Percentiles rank a stretch among this genome's conserved stretches.
Conservation (phyloP, 1,284 basidiomycete species). For the Schizopora paradoxa region DNA sequence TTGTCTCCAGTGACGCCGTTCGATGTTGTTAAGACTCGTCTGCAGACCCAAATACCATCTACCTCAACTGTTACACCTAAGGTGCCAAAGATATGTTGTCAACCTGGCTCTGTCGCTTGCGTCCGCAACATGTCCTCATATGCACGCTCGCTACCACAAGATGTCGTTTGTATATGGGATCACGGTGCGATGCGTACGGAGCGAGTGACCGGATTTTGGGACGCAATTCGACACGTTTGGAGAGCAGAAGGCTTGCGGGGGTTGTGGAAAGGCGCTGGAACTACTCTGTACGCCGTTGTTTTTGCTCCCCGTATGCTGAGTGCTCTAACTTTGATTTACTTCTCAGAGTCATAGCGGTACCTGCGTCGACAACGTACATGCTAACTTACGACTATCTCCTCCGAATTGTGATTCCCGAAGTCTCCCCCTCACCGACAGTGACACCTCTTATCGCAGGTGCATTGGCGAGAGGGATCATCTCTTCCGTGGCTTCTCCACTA, state of each 20-base stretch:
- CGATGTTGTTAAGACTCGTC: conserved; percentile 89
- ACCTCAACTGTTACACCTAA: conserved; percentile 41
- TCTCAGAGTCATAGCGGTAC: conserved; percentile 82
- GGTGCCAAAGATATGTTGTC: conserved; percentile 55
- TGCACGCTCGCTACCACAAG: conserved; percentile 47
- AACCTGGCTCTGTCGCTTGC: conserved; percentile 53
- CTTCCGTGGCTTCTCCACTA: conserved; percentile 81
- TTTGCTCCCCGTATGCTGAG: conserved; percentile 1
- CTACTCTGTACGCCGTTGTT: conserved; percentile 63
- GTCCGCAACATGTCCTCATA: conserved; percentile 75
- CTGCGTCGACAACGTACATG: conserved; percentile 93
- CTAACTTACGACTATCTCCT: conserved; percentile 91
- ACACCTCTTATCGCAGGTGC: conserved; percentile 83
- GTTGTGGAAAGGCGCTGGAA: conserved; percentile 88
- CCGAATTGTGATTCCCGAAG: conserved; percentile 50
- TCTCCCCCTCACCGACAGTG: conserved; percentile 50
- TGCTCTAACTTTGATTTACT: conserved; percentile 22
- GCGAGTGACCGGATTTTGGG: conserved; percentile 74
- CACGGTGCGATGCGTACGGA: conserved; percentile 63
- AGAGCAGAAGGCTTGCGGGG: conserved; percentile 73
- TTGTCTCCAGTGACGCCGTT: conserved; percentile 80
- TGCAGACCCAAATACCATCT: conserved; percentile 71
- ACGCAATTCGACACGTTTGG: conserved; percentile 75
- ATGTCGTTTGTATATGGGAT: conserved; percentile 74
- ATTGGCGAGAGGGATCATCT: conserved; percentile 75